phyloP scores from a whole-genome alignment of 2,329 filamentous ascomycete genomes.

The Hypoxylon rubiginosum region DNA sequence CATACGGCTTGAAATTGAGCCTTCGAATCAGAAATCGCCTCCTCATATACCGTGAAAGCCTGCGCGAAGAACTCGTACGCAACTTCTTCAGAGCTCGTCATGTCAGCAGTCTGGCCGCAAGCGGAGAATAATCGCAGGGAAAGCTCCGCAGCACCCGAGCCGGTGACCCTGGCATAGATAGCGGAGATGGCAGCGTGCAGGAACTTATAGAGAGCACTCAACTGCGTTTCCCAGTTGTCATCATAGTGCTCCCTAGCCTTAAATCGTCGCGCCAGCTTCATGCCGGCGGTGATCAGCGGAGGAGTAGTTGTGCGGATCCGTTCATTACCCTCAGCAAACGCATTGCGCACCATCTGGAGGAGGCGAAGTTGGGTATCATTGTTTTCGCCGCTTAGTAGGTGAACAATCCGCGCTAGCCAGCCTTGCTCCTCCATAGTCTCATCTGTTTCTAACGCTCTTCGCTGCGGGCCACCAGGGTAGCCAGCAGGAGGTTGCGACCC shows the following conservation, averaged over 20 bases:
- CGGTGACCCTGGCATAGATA: constrained; percentile 86
- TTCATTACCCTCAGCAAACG: constrained; percentile 92
- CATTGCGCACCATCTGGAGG: constrained; percentile 87
- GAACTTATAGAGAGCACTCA: constrained; percentile 91
- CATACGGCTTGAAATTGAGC: constrained; percentile 98
- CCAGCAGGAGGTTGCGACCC: constrained; percentile 86
- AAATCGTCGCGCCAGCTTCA: constrained; percentile 89
- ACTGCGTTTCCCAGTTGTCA: constrained; percentile 73
- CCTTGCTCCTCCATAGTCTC: constrained; percentile 99
- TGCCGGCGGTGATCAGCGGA: constrained; percentile 87
- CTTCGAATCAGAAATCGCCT: constrained; percentile 93
- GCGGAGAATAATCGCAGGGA: constrained; percentile 90
- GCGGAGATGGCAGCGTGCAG: constrained; percentile 90
- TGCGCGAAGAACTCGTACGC: constrained; percentile 99
- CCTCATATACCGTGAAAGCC: constrained; percentile 97
- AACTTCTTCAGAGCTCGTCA: constrained; percentile 93
- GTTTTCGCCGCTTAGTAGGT: constrained; percentile 84
- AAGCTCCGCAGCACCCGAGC: constrained; percentile 84
- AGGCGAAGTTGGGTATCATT: constrained; percentile 97
- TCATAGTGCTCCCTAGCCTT: constrained; percentile 90
- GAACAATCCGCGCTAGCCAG: constrained; percentile 92
- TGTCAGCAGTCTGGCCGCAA: constrained; percentile 92
- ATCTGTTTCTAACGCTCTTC: constrained; percentile 86
- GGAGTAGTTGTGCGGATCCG: constrained; percentile 96
- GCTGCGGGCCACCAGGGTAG: constrained; percentile 84